phyloP scores from a whole-genome alignment of 306 rosid genomes.

The Dalbergia cultrata region DNA sequence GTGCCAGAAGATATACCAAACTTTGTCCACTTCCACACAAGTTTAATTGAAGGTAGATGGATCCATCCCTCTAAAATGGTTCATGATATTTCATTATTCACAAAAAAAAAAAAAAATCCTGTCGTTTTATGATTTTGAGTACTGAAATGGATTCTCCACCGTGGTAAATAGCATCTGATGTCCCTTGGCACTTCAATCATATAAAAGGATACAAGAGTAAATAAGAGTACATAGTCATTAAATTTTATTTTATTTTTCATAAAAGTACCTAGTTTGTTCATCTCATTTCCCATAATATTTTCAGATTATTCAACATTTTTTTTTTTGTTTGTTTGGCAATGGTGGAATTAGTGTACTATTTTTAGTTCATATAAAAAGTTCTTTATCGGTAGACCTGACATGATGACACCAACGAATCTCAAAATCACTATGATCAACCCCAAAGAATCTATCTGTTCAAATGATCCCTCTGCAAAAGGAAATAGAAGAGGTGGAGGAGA shows the following conservation, averaged over 20 bases:
- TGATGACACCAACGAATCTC: neutral
- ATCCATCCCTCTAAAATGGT: neutral
- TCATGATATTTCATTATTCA: conserved; percentile 18
- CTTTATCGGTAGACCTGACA: neutral
- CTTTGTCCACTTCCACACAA: conserved; percentile 22
- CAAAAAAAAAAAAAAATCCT: neutral
- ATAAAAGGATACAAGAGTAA: no score
- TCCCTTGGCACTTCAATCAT: no score
- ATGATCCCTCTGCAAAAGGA: neutral
- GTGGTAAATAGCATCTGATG: no score
- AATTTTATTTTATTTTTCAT: no score
- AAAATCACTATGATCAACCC: neutral
- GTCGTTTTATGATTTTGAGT: neutral
- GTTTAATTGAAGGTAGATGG: neutral
- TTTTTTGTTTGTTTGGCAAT: no score
- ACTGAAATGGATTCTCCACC: neutral
- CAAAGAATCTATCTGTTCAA: neutral
- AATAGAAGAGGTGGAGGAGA: neutral
- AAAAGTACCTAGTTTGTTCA: no score
- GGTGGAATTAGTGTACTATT: no score
- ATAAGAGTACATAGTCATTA: no score
- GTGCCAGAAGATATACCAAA: conserved; percentile 30
- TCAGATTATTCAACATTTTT: no score
- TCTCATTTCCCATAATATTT: no score
- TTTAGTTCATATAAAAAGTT: no score